These are phyloP conservation scores for Lenzites betulinus DNA, from an alignment of 768 basidiomycete genomes.

Conservation along the genomic window DNA sequence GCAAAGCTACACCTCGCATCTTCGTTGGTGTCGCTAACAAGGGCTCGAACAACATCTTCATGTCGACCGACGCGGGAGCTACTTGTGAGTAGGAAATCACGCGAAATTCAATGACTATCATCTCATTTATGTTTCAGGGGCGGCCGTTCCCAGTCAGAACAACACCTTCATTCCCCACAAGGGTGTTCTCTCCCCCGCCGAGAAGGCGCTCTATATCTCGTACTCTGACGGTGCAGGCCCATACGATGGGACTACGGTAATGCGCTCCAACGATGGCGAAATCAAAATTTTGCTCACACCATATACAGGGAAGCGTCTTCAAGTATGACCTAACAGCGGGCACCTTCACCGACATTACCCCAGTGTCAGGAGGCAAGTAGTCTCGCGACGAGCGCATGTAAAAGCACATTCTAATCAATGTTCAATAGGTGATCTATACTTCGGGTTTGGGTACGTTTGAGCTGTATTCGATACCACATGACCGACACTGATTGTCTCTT, in stretches of 20 bases:
- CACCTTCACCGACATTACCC: slow-evolving; percentile 64
- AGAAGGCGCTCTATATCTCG: slow-evolving; percentile 59
- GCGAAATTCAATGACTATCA: background rate
- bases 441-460: slow-evolving; percentile 51
- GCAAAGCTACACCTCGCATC: slow-evolving; percentile 59
- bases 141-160: slow-evolving; percentile 57
- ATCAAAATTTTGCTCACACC: background rate
- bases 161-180: slow-evolving; percentile 64
- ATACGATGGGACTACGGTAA: slow-evolving; percentile 52
- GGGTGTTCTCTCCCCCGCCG: slow-evolving; percentile 60
- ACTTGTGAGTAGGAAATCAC: slow-evolving; percentile 46
- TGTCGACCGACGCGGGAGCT: slow-evolving; percentile 55
- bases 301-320: slow-evolving; percentile 24
- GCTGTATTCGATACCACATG: background rate
- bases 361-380: slow-evolving; percentile 47
- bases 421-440: slow-evolving; percentile 47
- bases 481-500: background rate
- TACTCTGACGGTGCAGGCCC: slow-evolving; percentile 65
- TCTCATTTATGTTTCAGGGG: slow-evolving; percentile 41
- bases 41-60: slow-evolving; percentile 56
- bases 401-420: background rate
- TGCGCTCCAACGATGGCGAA: background rate
- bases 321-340: slow-evolving; percentile 55
- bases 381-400: background rate
- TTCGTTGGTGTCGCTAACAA: slow-evolving; percentile 67